phyloP scores from a whole-genome alignment of 2,329 filamentous ascomycete genomes.

The Xylariales sp. region DNA sequence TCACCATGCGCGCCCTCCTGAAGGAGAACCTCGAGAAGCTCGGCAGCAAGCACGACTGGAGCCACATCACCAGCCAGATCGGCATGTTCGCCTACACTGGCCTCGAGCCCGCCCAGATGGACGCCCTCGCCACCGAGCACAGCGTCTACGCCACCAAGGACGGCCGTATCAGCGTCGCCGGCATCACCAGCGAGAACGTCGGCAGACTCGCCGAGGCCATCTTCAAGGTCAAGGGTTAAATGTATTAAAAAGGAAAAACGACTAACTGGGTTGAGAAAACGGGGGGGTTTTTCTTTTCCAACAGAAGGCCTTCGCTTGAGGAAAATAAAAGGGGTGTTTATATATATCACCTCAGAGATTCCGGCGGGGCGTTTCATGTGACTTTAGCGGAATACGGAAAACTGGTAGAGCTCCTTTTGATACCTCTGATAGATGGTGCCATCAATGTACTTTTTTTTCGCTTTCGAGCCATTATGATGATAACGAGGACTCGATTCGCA shows the following conservation, averaged over 20 bases:
- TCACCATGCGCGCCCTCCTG: conserved; percentile 91
- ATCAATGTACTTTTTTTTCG: too few relatives aligned
- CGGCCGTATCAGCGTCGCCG: conserved; percentile 80
- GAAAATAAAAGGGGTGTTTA: too few relatives aligned
- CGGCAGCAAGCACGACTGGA: conserved; percentile 96
- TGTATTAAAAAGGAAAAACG: conserved; percentile 2
- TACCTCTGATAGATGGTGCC: too few relatives aligned
- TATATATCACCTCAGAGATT: too few relatives aligned
- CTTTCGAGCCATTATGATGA: too few relatives aligned
- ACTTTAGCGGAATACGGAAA: too few relatives aligned
- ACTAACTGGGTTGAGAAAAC: too few relatives aligned
- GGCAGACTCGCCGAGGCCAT: conserved; percentile 78
- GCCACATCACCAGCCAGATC: conserved; percentile 97
- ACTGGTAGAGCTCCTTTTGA: too few relatives aligned
- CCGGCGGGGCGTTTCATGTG: conserved; percentile 6
- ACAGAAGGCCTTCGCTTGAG: too few relatives aligned
- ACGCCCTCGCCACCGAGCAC: conserved; percentile 85
- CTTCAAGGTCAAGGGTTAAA: conserved; percentile 72
- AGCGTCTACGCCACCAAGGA: conserved; percentile 97
- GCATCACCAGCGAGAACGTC: conserved; percentile 77
- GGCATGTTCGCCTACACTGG: conserved; percentile 99
- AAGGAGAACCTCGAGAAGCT: conserved; percentile 94
- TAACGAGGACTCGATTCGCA: too few relatives aligned
- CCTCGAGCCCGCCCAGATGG: conserved; percentile 87
- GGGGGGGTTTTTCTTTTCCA: too few relatives aligned